A percentile compares a stretch with the other conserved stretches of the same genome.
Evolutionary conservation across 2,329 filamentous ascomycete species (phyloP).

Genomic region (Metarhizium rileyi): DNA sequence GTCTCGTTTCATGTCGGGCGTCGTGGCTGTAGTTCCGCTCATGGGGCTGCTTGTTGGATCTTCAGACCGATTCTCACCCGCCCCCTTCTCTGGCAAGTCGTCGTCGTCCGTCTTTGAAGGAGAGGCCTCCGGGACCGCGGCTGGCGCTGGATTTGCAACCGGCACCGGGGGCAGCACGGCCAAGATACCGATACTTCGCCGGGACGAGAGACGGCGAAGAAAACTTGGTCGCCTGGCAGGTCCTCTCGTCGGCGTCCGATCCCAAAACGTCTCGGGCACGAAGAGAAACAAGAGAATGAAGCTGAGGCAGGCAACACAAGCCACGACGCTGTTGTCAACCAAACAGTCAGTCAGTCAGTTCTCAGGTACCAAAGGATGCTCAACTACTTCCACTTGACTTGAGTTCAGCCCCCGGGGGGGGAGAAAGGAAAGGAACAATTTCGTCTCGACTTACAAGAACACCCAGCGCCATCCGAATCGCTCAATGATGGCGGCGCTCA

Average conservation of each 20-base stretch:
- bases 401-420: too few relatives aligned
- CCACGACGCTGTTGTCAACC: conserved; percentile 52
- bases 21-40: neutral
- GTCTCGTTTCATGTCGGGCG: neutral
- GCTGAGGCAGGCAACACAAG: conserved; percentile 66
- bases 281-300: conserved; percentile 73
- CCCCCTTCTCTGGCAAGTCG: neutral
- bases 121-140: neutral
- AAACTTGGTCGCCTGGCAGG: conserved; percentile 33
- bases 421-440: neutral
- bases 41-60: too few relatives aligned
- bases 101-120: neutral
- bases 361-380: too few relatives aligned
- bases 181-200: conserved; percentile 16
- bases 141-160: neutral
- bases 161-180: neutral
- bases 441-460: conserved; percentile 53
- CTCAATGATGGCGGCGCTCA: conserved; percentile 78
- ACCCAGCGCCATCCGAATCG: conserved; percentile 79
- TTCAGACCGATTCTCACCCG: too few relatives aligned
- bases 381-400: too few relatives aligned
- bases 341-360: too few relatives aligned
- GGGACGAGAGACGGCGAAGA: conserved; percentile 38
- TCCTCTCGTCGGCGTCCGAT: conserved; percentile 55
- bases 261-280: conserved; percentile 94